These are phyloP conservation scores for Trichothecium roseum DNA, from an alignment of 2,329 filamentous ascomycete genomes.

Conservation along the genomic window DNA sequence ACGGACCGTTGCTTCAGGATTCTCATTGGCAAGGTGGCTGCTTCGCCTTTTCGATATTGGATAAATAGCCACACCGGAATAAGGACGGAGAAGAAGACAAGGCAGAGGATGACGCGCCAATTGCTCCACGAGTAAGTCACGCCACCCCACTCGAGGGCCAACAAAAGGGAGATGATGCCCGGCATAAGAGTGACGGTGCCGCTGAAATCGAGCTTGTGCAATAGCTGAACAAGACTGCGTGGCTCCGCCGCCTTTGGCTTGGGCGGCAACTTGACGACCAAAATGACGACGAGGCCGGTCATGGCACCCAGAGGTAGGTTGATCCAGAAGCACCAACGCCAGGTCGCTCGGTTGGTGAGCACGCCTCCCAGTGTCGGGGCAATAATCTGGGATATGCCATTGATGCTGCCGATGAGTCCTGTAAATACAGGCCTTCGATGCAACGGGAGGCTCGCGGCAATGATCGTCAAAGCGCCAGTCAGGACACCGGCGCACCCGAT, in stretches of 20 bases:
- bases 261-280: slow-evolving; percentile 4
- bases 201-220: slow-evolving; percentile 12
- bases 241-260: not conserved
- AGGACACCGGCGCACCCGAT: slow-evolving; percentile 7
- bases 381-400: slow-evolving; percentile 20
- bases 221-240: slow-evolving; percentile 1
- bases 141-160: slow-evolving; percentile 33
- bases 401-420: slow-evolving; percentile 24
- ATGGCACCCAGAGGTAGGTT: slow-evolving; percentile 15
- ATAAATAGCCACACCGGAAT: slow-evolving; percentile 26
- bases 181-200: slow-evolving; percentile 7
- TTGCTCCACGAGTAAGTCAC: slow-evolving; percentile 15
- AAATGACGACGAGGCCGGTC: slow-evolving; percentile 15
- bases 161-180: slow-evolving; percentile 23
- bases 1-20: slow-evolving; percentile 67
- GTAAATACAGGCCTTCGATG: slow-evolving; percentile 22
- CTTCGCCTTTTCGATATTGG: slow-evolving; percentile 19
- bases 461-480: slow-evolving; percentile 19
- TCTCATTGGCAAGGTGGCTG: slow-evolving; percentile 40
- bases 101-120: slow-evolving; percentile 25
- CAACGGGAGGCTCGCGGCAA: slow-evolving; percentile 6
- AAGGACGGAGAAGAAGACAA: slow-evolving; percentile 28
- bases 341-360: slow-evolving; percentile 10
- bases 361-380: slow-evolving; percentile 8
- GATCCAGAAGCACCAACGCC: slow-evolving; percentile 18